phyloP scores from a whole-genome alignment of 345 rosid genomes.

The Brassica cretica region DNA sequence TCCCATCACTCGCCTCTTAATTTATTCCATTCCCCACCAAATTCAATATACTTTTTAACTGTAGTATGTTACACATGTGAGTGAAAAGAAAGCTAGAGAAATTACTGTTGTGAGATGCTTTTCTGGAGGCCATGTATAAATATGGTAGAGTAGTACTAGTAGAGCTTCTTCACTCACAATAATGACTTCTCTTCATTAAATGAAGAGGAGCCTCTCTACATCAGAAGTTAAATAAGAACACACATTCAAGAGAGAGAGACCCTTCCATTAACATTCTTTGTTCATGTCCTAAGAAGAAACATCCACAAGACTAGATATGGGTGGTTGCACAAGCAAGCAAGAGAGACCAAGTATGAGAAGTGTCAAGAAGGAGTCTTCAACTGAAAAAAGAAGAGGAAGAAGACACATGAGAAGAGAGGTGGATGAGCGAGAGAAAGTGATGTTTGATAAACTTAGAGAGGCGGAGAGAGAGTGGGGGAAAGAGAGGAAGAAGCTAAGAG shows the following conservation, averaged over 20 bases:
- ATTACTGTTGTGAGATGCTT: constrained; percentile 23
- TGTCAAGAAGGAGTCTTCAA: constrained; percentile 30
- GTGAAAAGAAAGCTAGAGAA: constrained; percentile 16
- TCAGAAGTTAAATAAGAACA: constrained; percentile 9
- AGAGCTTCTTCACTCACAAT: constrained; percentile 33
- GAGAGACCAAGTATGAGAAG: constrained; percentile 13
- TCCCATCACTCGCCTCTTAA: constrained; percentile 32
- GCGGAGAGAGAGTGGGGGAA: constrained; percentile 51
- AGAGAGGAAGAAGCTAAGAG: constrained; percentile 54
- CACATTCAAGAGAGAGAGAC: neutral
- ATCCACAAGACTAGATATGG: constrained; percentile 23
- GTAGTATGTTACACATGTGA: constrained; percentile 29
- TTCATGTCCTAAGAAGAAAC: constrained; percentile 4
- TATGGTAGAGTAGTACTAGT: constrained; percentile 19
- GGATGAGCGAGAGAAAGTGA: constrained; percentile 45
- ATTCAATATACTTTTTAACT: neutral
- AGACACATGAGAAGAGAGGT: constrained; percentile 43
- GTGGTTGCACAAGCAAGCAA: constrained; percentile 43
- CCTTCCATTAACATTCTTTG: constrained; percentile 16
- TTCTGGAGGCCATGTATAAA: constrained; percentile 21
- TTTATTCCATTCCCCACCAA: constrained; percentile 25
- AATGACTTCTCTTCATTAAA: constrained; percentile 32
- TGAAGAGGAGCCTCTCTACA: constrained; percentile 31
- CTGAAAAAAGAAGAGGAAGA: constrained; percentile 33
- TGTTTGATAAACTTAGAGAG: constrained; percentile 49